Evolutionary conservation across 202 grass and related monocot genomes (phyloP).

Genomic region (Setaria italica): DNA sequence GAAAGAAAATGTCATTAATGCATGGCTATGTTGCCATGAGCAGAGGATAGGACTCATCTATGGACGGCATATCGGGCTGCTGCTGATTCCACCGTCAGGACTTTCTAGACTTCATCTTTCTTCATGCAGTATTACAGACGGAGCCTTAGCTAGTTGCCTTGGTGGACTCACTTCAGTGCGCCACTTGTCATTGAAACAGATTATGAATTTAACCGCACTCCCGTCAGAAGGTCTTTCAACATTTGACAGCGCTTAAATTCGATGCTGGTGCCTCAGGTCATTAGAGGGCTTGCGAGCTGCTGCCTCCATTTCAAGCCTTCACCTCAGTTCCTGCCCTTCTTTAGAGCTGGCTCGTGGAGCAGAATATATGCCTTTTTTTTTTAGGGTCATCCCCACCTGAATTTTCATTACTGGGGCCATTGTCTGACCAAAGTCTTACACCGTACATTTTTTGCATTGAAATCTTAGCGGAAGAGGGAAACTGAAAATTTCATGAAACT

Average conservation of each 20-base stretch:
- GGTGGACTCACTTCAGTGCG: not conserved
- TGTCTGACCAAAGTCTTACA: too few relatives aligned
- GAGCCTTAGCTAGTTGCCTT: conserved; percentile 30
- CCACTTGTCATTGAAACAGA: accelerated
- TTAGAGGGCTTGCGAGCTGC: conserved; percentile 28
- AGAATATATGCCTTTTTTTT: not conserved
- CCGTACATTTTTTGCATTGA: too few relatives aligned
- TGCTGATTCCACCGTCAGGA: not conserved
- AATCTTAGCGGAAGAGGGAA: too few relatives aligned
- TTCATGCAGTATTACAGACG: conserved; percentile 22
- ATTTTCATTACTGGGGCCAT: too few relatives aligned
- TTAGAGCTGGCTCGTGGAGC: conserved; percentile 3
- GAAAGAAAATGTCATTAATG: conserved; percentile 20
- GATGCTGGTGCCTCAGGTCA: conserved; percentile 33
- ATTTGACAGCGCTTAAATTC: not conserved
- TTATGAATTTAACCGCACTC: conserved; percentile 40
- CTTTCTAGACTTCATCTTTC: accelerated
- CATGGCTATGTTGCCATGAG: conserved; percentile 31
- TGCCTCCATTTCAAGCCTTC: not conserved
- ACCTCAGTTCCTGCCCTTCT: not conserved
- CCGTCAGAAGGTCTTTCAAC: not conserved
- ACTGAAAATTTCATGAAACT: too few relatives aligned
- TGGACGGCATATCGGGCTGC: too few relatives aligned
- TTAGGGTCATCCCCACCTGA: too few relatives aligned
- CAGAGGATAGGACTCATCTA: not conserved